Evolutionary conservation across 176 grass and related monocot species (phyloP).

Genomic region (Raddia guianensis): DNA sequence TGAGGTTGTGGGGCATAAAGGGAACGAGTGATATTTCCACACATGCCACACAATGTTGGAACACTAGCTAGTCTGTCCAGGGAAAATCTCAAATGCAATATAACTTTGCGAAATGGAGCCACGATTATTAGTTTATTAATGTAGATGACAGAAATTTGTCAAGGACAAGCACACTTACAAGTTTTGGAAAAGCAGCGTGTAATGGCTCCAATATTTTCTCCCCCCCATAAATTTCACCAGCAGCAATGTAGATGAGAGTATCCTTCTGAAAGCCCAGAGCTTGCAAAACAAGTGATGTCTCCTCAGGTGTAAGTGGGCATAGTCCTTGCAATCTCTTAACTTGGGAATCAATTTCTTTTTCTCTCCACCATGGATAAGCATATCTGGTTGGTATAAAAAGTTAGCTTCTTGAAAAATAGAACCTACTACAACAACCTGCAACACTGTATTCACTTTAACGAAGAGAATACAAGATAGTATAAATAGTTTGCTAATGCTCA

Average conservation of each 20-base stretch:
- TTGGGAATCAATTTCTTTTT: conserved; percentile 86
- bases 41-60: background rate
- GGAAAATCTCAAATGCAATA: conserved; percentile 11
- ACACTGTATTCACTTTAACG: background rate
- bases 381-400: conserved; percentile 55
- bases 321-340: conserved; percentile 82
- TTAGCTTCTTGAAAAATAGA: conserved; percentile 29
- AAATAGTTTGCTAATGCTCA: background rate
- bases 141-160: background rate
- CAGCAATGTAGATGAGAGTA: conserved; percentile 78
- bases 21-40: background rate
- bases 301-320: conserved; percentile 93
- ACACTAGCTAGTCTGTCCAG: background rate
- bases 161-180: conserved; percentile 51
- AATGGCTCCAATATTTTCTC: conserved; percentile 72
- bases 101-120: conserved; percentile 3
- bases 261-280: conserved; percentile 71
- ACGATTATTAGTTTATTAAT: conserved; percentile 23
- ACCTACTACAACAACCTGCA: background rate
- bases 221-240: conserved; percentile 90
- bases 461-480: background rate
- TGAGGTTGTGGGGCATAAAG: background rate
- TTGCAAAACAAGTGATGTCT: conserved; percentile 76
- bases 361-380: conserved; percentile 99
- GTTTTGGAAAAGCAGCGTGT: conserved; percentile 66